These are phyloP conservation scores for Chlamydomonas eustigma DNA, from an alignment of 139 green algal genomes.

Conservation along the genomic window DNA sequence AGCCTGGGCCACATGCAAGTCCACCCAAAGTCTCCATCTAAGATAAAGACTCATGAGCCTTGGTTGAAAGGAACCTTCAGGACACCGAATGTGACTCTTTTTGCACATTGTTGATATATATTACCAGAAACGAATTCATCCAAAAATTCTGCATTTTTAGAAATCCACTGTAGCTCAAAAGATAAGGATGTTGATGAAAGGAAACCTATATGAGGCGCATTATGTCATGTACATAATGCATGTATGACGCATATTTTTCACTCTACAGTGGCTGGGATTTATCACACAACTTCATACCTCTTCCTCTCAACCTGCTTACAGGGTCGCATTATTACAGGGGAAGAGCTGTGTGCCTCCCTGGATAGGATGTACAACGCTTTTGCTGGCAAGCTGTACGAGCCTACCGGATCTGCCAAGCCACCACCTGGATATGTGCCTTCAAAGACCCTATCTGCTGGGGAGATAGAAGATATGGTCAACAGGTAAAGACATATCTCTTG, in stretches of 20 bases:
- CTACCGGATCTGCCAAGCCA: not conserved
- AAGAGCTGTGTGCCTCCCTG: slow-evolving; percentile 30
- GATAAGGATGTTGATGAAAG: too few relatives aligned
- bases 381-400: slow-evolving; percentile 19
- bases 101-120: not conserved
- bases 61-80: slow-evolving; percentile 24
- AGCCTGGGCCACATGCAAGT: slow-evolving; percentile 5
- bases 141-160: not conserved
- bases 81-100: not conserved
- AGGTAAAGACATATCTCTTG: too few relatives aligned
- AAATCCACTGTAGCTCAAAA: too few relatives aligned
- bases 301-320: slow-evolving; percentile 6
- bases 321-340: slow-evolving; percentile 29
- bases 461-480: not conserved
- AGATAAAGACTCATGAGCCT: slow-evolving; percentile 26
- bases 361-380: slow-evolving; percentile 31
- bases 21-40: slow-evolving; percentile 23
- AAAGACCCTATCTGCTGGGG: not conserved
- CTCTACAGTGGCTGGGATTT: not conserved
- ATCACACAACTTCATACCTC: not conserved
- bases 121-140: not conserved
- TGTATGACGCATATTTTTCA: not conserved
- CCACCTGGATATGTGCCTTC: not conserved
- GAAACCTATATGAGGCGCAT: too few relatives aligned
- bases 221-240: not conserved